Evolutionary conservation across 176 grass and related monocot species (phyloP).

Genomic region (Alloteropsis semialata): DNA sequence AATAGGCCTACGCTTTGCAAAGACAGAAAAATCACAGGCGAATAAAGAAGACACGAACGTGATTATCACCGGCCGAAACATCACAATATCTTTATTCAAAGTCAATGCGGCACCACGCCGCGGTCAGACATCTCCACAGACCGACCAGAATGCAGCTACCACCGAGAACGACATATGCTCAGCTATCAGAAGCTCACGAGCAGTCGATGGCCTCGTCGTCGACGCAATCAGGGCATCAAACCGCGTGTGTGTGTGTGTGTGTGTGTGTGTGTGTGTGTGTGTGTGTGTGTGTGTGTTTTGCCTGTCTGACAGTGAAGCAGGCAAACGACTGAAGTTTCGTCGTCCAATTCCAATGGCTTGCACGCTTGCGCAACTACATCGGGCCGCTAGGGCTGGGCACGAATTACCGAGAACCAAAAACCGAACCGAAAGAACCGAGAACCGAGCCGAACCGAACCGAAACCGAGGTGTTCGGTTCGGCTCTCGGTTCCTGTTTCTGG

Average conservation of each 20-base stretch:
- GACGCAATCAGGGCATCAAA: background rate
- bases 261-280: too few relatives aligned
- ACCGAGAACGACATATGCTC: background rate
- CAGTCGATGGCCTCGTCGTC: too few relatives aligned
- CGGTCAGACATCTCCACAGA: background rate
- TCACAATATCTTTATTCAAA: background rate
- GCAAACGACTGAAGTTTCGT: background rate
- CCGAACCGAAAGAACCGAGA: too few relatives aligned
- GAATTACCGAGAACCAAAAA: too few relatives aligned
- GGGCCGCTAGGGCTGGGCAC: too few relatives aligned
- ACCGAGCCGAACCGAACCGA: too few relatives aligned
- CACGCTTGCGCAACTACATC: background rate
- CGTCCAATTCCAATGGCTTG: background rate
- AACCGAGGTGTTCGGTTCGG: too few relatives aligned
- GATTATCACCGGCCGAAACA: background rate
- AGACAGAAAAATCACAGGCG: background rate
- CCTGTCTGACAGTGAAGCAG: background rate
- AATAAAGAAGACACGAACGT: background rate
- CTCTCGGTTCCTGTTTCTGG: too few relatives aligned
- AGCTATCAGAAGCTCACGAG: background rate
- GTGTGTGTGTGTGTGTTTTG: too few relatives aligned
- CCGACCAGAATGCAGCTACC: background rate
- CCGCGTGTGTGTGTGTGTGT: background rate
- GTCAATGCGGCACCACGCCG: background rate
- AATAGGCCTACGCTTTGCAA: background rate